Base-by-base conservation (phyloP, 2,329 filamentous ascomycete genomes). In the Penicillium brevicompactum region DNA sequence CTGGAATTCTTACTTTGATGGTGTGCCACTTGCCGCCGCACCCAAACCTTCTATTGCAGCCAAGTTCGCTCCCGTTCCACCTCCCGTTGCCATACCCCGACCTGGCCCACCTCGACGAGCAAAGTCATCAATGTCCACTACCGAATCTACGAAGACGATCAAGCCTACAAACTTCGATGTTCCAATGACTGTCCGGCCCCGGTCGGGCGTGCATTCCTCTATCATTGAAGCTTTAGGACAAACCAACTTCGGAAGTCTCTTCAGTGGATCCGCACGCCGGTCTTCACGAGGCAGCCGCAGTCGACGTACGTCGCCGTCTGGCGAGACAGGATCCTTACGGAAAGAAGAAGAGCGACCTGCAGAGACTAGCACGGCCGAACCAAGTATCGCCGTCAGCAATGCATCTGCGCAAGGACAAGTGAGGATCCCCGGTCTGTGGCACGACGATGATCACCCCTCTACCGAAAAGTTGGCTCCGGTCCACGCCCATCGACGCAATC, bases 141-240 rank as follows among this genome's bases (percentile, higher is more conserved):
- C 78, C 11, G 76, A 77, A 34, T 80, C 78, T 10, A 69, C 74
- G 47, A 78, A 74, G 61, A 80, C 78, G 7, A 70, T 80, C 27
- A 73, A 68, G 50, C 70, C 74, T 27, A 68, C 67, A 13, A 68
- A 65, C 21, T 57, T 67, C 9, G 69, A 73, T 31, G 45, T 56
- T 4, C 51, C 59, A 7, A 47, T 48, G 16, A 58, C 63, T 38
- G 48, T 58, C 22, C 63, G 66, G 45, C 66, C 66, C 14, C 66
- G 68, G 14, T 60, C 64, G 13, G 62, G 63, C 16, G 60, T 68
- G 4, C 64, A 42, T 42, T 46, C 70, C 9, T 62, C 67, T 1
- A 64, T 71, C 13, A 59, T 71, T 6, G 70, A 73, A 56, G 55
- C 65, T 5, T 53, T 70, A 5, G 66, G 68, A 1, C 67, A 71